Percentiles rank a stretch among this genome's conserved stretches.
Conservation (phyloP, 2,329 filamentous ascomycete species). For the Pestalotiopsis sp. region DNA sequence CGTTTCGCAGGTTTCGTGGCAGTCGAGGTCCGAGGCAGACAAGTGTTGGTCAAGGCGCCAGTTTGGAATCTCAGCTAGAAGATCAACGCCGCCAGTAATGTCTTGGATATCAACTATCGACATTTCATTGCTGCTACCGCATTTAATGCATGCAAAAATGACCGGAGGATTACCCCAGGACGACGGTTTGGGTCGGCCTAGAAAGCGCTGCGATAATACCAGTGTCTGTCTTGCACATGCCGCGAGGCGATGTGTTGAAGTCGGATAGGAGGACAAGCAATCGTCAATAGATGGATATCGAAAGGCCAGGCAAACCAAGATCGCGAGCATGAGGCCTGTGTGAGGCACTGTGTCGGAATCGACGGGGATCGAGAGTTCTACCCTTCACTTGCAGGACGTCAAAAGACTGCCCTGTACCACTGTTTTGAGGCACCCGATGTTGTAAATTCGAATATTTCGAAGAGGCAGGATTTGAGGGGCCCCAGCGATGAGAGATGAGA, state of each 20-base stretch:
- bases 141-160: neutral
- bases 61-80: slow-evolving; percentile 61
- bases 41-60: slow-evolving; percentile 75
- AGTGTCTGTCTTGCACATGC: too few relatives aligned
- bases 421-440: neutral
- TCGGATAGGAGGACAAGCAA: too few relatives aligned
- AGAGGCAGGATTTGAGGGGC: neutral
- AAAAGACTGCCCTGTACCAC: neutral
- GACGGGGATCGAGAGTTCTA: neutral
- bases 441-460: neutral
- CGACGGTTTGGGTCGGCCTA: too few relatives aligned
- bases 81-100: too few relatives aligned
- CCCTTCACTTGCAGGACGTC: neutral
- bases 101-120: neutral
- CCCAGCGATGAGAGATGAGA: neutral
- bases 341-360: neutral
- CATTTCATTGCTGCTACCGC: neutral
- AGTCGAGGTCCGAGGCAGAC: slow-evolving; percentile 75
- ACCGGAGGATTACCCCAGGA: neutral
- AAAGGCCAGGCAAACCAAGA: neutral
- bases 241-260: too few relatives aligned
- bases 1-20: slow-evolving; percentile 76
- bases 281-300: neutral
- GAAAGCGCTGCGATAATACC: too few relatives aligned
- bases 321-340: neutral